Evolutionary conservation across 495 filamentous ascomycete genomes (phyloP).

Genomic region (Penicillium arizonense): DNA sequence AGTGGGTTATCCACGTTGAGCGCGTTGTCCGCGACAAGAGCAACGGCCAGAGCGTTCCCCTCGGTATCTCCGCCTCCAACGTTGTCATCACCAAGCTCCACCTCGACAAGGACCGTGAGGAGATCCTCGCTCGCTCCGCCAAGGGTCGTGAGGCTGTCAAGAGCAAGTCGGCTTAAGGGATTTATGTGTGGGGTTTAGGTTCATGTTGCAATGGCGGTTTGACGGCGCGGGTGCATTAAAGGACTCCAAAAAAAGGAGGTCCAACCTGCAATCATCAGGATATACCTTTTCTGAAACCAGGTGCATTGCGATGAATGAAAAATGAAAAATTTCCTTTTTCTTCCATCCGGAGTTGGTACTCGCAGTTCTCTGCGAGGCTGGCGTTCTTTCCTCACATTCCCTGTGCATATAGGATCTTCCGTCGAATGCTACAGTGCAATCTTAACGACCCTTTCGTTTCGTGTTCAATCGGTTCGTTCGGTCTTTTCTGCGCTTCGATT

Average conservation of each 20-base stretch:
- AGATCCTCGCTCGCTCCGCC: slow-evolving; percentile 80
- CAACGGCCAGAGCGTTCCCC: slow-evolving; percentile 84
- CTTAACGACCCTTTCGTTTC: background rate
- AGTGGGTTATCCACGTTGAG: slow-evolving; percentile 92
- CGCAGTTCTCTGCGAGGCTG: slow-evolving; percentile 3
- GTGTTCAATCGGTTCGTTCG: background rate
- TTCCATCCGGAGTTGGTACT: slow-evolving; percentile 11
- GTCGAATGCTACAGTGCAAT: slow-evolving; percentile 9
- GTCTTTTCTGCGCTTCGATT: background rate
- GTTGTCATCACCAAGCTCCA: slow-evolving; percentile 97
- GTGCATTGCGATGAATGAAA: slow-evolving; percentile 32
- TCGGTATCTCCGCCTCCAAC: slow-evolving; percentile 89
- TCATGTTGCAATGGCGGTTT: slow-evolving; percentile 38
- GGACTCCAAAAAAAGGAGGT: slow-evolving; percentile 32
- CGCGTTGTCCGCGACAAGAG: slow-evolving; percentile 88
- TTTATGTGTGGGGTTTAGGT: slow-evolving; percentile 31
- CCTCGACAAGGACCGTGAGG: slow-evolving; percentile 96
- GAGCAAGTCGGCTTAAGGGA: slow-evolving; percentile 37
- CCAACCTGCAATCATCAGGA: slow-evolving; percentile 33
- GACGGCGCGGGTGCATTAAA: slow-evolving; percentile 37
- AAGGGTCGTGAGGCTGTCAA: slow-evolving; percentile 63
- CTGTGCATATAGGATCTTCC: slow-evolving; percentile 4
- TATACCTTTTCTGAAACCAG: slow-evolving; percentile 27
- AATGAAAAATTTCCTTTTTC: slow-evolving; percentile 26
- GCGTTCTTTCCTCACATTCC: slow-evolving; percentile 8